Evolutionary conservation across 2,329 filamentous ascomycete genomes (phyloP), one percentile per base, ranked within the genome.

Genomic region (Periconia sp.): DNA sequence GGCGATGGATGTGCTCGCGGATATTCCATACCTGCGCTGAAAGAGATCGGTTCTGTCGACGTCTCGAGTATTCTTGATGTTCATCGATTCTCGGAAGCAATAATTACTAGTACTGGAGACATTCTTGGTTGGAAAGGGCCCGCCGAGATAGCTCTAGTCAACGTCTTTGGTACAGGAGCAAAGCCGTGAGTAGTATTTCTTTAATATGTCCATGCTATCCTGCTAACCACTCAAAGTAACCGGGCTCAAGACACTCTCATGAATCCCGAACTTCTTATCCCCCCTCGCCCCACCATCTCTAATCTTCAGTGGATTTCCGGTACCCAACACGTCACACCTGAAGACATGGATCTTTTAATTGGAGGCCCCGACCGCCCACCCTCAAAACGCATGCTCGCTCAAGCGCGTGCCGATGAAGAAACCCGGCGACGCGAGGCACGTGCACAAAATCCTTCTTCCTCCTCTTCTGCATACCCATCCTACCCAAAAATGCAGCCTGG

Each of bases 251-350:
- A 97, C 69, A 85, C 80, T 8, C 80, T 99, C 2, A 85, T 90
- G 73, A 96, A 97, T 69, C 86, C 90, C 0, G 81, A 89, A 53
- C 82, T 90, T 0, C 69, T 83, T 15, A 82, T 89, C 19, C 93
- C 92, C 1, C 82, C 91, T 13, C 85, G 94, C 2, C 94, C 94
- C 1, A 96, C 92, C 0, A 99, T 99, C 55, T 95, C 90, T 18
- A 96, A 95, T 65, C 76, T 99, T 37, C 92, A 97, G 75, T 99
- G 94, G 94, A 91, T 99, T 49, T 89, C 92, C 0, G 94, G 94
- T 3, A 97, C 93, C 1, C 93, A 97, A 73, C 89, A 95, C 64
- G 83, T 99, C 44, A 91, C 91, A 1, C 88, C 91, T 0, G 81
- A 87, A 1, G 94, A 99, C 65, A 85, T 99, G 66, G 94, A 97